Conservation (phyloP, 192 early-diverging fungal species). For the Coemansia sp. region DNA sequence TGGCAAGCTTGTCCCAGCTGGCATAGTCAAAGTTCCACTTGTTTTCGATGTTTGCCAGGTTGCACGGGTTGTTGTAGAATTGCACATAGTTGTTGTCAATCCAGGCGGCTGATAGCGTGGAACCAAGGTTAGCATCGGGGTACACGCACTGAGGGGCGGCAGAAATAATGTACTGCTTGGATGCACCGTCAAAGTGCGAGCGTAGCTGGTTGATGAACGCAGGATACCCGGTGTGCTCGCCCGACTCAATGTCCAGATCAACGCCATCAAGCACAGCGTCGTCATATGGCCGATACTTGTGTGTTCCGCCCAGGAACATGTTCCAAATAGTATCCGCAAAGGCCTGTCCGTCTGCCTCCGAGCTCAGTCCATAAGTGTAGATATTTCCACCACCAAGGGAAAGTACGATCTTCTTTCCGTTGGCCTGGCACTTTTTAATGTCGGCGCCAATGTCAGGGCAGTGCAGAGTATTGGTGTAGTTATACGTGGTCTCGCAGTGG, state of each 20-base stretch:
- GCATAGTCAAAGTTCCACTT: slow-evolving; percentile 67
- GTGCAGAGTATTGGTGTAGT: slow-evolving; percentile 58
- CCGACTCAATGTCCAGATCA: slow-evolving; percentile 69
- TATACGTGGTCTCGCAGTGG: slow-evolving; percentile 58
- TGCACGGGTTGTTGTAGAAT: slow-evolving; percentile 81
- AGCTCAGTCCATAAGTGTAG: slow-evolving; percentile 58
- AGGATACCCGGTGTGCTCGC: slow-evolving; percentile 52
- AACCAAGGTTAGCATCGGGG: slow-evolving; percentile 61
- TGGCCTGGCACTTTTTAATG: slow-evolving; percentile 66
- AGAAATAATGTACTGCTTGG: slow-evolving; percentile 58
- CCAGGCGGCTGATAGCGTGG: slow-evolving; percentile 53
- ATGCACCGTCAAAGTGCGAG: slow-evolving; percentile 40
- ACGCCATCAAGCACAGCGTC: slow-evolving; percentile 70
- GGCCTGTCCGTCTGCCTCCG: slow-evolving; percentile 49
- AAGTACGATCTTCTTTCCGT: slow-evolving; percentile 71
- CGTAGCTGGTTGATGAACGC: slow-evolving; percentile 60
- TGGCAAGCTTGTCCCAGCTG: slow-evolving; percentile 63
- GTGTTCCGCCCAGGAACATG: slow-evolving; percentile 65
- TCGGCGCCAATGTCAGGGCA: slow-evolving; percentile 67
- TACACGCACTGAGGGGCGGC: slow-evolving; percentile 73
- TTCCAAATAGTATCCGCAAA: slow-evolving; percentile 75
- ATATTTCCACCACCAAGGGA: slow-evolving; percentile 68
- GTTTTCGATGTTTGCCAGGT: slow-evolving; percentile 47
- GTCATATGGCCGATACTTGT: slow-evolving; percentile 62
- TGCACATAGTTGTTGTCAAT: slow-evolving; percentile 68